These are phyloP conservation scores for Dactylorhiza incarnata DNA, from an alignment of 106 monocot genomes.

Conservation along the genomic window DNA sequence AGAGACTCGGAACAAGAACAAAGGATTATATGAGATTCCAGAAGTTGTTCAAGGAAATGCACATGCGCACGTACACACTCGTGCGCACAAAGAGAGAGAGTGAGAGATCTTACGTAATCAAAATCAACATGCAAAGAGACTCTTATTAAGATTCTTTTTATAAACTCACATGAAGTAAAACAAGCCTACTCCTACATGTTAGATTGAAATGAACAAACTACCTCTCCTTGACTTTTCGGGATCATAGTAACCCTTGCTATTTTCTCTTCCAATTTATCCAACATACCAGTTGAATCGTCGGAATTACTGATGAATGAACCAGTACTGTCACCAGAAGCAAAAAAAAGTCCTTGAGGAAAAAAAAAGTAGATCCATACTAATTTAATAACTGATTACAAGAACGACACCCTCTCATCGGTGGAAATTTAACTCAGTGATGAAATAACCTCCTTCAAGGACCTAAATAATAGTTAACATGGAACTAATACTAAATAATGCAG, in stretches of 20 bases:
- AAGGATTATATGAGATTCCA: not conserved
- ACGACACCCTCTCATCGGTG: not conserved
- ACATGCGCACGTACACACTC: not conserved
- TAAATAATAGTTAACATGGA: not conserved
- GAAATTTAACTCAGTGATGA: not conserved
- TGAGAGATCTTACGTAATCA: not conserved
- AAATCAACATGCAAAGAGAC: not conserved
- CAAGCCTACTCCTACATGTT: not conserved
- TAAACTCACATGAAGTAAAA: not conserved
- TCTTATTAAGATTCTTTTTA: not conserved
- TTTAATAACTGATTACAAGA: not conserved
- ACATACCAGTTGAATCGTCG: conserved; percentile 39
- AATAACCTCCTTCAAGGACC: not conserved
- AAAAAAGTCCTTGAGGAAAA: not conserved
- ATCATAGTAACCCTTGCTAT: conserved; percentile 72
- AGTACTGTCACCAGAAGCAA: conserved; percentile 32
- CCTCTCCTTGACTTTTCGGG: conserved; percentile 60
- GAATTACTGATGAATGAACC: conserved; percentile 51
- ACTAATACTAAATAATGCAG: not conserved
- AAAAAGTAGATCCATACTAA: not conserved
- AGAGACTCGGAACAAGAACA: not conserved
- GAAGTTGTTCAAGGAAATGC: not conserved
- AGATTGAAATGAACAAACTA: conserved; percentile 13
- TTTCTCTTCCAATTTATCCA: conserved; percentile 39
- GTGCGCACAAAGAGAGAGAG: not conserved